phyloP scores from a whole-genome alignment of 2,329 filamentous ascomycete genomes.

The Sporothrix brasiliensis region DNA sequence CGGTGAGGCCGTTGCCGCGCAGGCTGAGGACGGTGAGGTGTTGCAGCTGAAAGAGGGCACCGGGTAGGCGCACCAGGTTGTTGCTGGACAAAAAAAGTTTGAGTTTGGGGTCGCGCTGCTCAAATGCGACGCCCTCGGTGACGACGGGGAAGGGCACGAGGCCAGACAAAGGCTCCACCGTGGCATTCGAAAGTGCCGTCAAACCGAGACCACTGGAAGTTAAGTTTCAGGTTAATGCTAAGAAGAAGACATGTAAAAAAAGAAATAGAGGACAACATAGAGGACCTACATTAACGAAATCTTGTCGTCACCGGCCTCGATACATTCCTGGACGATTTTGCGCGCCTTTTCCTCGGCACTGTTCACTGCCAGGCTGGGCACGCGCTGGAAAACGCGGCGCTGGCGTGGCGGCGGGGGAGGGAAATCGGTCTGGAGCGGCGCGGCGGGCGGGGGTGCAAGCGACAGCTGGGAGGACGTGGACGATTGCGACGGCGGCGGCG shows the following conservation, averaged over 20 bases:
- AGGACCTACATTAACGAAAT: conserved; percentile 46
- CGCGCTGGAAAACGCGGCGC: conserved; percentile 38
- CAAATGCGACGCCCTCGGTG: conserved; percentile 60
- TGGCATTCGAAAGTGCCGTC: conserved; percentile 57
- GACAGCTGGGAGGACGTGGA: conserved; percentile 58
- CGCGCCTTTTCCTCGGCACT: conserved; percentile 52
- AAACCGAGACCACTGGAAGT: conserved; percentile 48
- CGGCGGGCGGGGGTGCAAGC: conserved; percentile 41
- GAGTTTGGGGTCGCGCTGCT: conserved; percentile 60
- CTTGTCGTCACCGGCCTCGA: conserved; percentile 61
- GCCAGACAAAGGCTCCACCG: conserved; percentile 59
- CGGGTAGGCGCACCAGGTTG: conserved; percentile 57
- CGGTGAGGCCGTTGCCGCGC: conserved; percentile 63
- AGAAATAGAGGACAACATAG: too few relatives aligned
- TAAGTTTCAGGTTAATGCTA: too few relatives aligned
- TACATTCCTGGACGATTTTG: conserved; percentile 53
- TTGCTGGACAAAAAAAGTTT: conserved; percentile 66
- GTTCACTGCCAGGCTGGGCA: conserved; percentile 39
- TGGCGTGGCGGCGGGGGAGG: conserved; percentile 45
- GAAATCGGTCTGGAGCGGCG: conserved; percentile 42
- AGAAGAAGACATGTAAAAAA: not conserved
- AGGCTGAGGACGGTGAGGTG: conserved; percentile 67
- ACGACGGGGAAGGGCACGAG: conserved; percentile 59
- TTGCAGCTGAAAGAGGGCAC: conserved; percentile 63
- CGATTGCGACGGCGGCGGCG: conserved; percentile 63